Percentiles rank a stretch among this genome's conserved stretches.
These are phyloP conservation scores for Dendrobium huoshanense DNA, from an alignment of 106 monocot genomes.

Conservation along the genomic window DNA sequence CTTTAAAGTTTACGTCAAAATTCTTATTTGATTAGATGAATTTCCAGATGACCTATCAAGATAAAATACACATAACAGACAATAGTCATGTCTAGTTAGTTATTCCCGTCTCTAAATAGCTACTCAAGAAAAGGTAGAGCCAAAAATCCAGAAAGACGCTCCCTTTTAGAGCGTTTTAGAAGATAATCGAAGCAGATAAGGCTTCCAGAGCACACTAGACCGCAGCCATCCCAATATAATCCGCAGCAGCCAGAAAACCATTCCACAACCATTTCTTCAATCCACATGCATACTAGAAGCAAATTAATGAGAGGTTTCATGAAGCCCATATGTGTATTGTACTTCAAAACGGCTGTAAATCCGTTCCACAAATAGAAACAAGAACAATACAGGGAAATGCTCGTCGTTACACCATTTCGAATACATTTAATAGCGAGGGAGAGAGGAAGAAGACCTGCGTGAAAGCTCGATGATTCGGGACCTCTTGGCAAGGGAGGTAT, in stretches of 20 bases:
- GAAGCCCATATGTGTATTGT: not conserved
- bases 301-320: not conserved
- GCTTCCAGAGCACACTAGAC: not conserved
- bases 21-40: too few relatives aligned
- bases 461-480: constrained; percentile 95
- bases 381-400: not conserved
- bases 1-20: too few relatives aligned
- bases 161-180: not conserved
- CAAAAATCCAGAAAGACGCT: not conserved
- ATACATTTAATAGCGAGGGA: not conserved
- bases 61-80: too few relatives aligned
- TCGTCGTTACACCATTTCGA: not conserved
- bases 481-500: constrained; percentile 61
- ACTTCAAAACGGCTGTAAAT: not conserved
- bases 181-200: not conserved
- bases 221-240: not conserved
- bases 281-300: not conserved
- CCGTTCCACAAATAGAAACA: not conserved
- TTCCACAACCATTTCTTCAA: not conserved
- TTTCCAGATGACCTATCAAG: too few relatives aligned
- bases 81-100: too few relatives aligned
- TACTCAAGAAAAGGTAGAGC: not conserved
- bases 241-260: not conserved
- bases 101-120: not conserved
- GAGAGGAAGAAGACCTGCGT: constrained; percentile 47